phyloP scores from a whole-genome alignment of 2,329 filamentous ascomycete genomes.

The Chalaropsis ovoidea region DNA sequence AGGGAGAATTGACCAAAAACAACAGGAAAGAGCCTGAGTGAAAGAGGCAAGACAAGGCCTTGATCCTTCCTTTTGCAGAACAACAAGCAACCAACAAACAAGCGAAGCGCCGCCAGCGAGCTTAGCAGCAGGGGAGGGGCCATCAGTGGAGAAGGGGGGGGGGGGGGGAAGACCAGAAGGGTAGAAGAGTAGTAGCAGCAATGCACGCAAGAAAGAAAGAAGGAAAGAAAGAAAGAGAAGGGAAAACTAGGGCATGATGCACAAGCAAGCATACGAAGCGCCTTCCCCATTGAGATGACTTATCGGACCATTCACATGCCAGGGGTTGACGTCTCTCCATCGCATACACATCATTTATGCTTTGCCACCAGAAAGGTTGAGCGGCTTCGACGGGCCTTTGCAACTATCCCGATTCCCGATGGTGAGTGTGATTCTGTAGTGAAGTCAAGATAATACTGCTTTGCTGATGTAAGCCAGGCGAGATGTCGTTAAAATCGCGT shows the following conservation, averaged over 20 bases:
- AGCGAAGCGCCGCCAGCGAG: background rate
- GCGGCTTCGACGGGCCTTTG: no score
- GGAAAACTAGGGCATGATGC: background rate
- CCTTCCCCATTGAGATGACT: background rate
- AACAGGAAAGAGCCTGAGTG: background rate
- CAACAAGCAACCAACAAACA: conserved; percentile 1
- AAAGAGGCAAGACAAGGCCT: background rate
- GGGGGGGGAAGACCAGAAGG: background rate
- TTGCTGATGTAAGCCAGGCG: background rate
- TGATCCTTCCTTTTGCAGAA: background rate
- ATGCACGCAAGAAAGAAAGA: background rate
- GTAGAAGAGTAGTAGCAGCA: background rate
- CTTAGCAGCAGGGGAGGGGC: background rate
- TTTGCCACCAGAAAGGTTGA: no score
- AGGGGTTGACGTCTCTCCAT: background rate
- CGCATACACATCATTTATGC: no score
- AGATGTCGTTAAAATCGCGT: background rate
- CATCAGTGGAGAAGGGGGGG: no score
- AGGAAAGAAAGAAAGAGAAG: no score
- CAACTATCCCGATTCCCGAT: no score
- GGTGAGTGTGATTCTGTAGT: no score
- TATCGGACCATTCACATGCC: background rate
- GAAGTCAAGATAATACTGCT: no score
- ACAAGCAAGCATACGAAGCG: background rate
- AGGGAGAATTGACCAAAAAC: background rate